A percentile compares a stretch with the other conserved stretches of the same genome.
Conservation (phyloP, 2,329 filamentous ascomycete species). For the Aspergillus bombycis region DNA sequence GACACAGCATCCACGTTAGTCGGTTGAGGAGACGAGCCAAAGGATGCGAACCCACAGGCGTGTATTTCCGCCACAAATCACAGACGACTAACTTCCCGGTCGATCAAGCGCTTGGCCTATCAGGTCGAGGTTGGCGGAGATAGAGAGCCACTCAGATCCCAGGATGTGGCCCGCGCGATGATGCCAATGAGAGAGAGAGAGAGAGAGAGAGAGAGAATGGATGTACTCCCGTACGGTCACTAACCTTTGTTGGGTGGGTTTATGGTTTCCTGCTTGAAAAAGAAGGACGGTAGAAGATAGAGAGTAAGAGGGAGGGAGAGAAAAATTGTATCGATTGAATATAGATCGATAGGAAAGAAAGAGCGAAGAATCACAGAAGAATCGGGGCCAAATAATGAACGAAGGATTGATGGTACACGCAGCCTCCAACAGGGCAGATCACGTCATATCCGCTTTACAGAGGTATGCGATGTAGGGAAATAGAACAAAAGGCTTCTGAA, state of each 20-base stretch:
- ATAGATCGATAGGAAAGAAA: background rate
- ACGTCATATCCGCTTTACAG: background rate
- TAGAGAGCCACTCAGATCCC: constrained; percentile 3
- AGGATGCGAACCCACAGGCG: constrained; percentile 2
- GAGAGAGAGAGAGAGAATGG: too few relatives aligned
- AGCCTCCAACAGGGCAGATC: background rate
- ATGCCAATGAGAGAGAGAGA: background rate
- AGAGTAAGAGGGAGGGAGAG: background rate
- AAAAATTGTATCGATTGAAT: background rate
- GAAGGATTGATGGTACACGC: background rate
- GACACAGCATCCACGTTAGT: constrained; percentile 7
- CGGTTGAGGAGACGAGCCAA: constrained; percentile 5
- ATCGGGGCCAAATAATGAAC: background rate
- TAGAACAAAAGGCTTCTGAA: background rate
- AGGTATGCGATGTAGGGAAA: background rate
- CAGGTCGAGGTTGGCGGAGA: background rate
- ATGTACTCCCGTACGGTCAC: too few relatives aligned
- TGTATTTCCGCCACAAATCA: constrained; percentile 9
- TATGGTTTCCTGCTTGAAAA: background rate
- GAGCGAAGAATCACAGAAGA: background rate
- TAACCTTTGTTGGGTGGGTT: background rate
- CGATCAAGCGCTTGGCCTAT: constrained; percentile 7
- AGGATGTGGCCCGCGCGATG: background rate
- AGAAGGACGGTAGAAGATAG: background rate
- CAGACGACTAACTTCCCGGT: constrained; percentile 5